Evolutionary conservation across 2,329 filamentous ascomycete genomes (phyloP).

Genomic region (Aspergillus viridinutans): DNA sequence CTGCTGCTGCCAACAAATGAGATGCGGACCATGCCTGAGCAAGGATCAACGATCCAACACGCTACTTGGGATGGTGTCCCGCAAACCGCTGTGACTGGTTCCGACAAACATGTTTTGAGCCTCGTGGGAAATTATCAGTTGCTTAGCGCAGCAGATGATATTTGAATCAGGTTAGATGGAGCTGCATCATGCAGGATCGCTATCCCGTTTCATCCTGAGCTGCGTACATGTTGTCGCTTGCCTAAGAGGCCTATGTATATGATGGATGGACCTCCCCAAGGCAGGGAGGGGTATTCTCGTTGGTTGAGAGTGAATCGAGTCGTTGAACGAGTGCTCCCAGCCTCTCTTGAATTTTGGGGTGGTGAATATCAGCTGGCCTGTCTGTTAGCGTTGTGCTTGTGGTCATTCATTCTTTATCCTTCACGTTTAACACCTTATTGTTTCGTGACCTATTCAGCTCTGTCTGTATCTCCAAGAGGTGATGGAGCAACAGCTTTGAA

Average conservation of each 20-base stretch:
- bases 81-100: not conserved
- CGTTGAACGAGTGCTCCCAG: not conserved
- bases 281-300: not conserved
- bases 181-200: not conserved
- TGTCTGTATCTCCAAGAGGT: conserved; percentile 16
- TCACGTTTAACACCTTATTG: conserved; percentile 7
- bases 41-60: not conserved
- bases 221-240: not conserved
- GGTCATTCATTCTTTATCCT: not conserved
- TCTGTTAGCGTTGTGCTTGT: conserved; percentile 1
- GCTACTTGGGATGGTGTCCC: not conserved
- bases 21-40: conserved; percentile 3
- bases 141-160: not conserved
- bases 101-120: not conserved
- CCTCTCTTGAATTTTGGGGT: not conserved
- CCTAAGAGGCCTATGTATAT: not conserved
- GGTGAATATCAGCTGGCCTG: not conserved
- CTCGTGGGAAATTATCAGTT: not conserved
- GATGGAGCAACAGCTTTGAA: conserved; percentile 25
- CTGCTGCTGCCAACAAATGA: not conserved
- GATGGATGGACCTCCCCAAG: not conserved
- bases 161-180: not conserved
- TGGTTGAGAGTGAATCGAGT: not conserved
- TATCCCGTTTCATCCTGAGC: not conserved
- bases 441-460: conserved; percentile 5